phyloP scores from a whole-genome alignment of 2,329 filamentous ascomycete genomes.

The Pseudohalonectria lignicola region DNA sequence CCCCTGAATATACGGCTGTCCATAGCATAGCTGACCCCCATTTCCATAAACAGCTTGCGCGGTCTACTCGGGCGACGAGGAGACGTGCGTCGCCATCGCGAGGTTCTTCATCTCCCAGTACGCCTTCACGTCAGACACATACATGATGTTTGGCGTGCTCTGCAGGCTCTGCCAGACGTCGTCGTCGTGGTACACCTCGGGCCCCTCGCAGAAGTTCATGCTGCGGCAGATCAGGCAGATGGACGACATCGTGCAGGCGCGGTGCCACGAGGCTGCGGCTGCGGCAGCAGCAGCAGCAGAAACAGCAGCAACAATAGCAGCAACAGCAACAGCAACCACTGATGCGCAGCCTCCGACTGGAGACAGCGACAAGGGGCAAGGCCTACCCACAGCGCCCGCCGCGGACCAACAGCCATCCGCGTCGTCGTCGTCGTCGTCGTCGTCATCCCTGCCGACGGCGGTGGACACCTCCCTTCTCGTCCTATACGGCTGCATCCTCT shows the following conservation, averaged over 20 bases:
- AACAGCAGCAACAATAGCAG: not conserved
- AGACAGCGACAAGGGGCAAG: no score
- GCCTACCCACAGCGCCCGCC: not conserved
- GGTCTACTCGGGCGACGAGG: conserved; percentile 68
- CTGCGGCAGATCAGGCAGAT: conserved; percentile 84
- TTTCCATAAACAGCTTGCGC: conserved; percentile 53
- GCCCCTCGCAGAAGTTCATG: conserved; percentile 81
- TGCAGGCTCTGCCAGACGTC: conserved; percentile 66
- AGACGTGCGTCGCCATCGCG: conserved; percentile 59
- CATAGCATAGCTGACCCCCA: conserved; percentile 6
- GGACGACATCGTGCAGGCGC: conserved; percentile 48
- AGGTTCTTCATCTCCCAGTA: conserved; percentile 80
- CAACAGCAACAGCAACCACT: not conserved
- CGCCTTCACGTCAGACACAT: conserved; percentile 69
- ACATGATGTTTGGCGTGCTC: conserved; percentile 72
- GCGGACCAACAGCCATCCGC: no score
- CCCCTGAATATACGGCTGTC: no score
- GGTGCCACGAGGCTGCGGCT: not conserved
- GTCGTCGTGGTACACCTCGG: conserved; percentile 65
- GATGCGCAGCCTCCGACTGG: no score
- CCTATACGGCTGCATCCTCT: conserved; percentile 83
- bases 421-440: conserved; percentile 14
- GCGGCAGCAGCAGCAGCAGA: not conserved
- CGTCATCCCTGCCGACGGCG: conserved; percentile 21
- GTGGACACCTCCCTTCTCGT: conserved; percentile 76